Evolutionary conservation across 192 early-diverging fungal genomes (phyloP), one percentile per base, ranked within the genome.

Genomic region (Martensiomyces pterosporus): DNA sequence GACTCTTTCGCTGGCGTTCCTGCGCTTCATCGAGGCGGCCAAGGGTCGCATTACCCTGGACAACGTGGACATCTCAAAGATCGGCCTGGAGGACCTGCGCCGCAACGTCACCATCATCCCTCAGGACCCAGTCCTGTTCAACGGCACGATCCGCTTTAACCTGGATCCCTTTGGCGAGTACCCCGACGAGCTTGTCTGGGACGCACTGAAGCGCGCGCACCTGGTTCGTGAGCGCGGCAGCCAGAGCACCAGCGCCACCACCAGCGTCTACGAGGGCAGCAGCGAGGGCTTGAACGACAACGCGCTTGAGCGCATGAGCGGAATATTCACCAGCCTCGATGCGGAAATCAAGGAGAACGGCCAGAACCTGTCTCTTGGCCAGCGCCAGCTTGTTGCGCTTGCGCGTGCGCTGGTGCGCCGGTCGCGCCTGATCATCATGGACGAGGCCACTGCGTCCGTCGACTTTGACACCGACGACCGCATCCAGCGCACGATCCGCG

Each of bases 401-500:
- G 90, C 90, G 1, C 79, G 90, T 36, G 87, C 90, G 0, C 76
- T 91, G 48, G 64, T 92, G 17, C 79, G 85, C 27, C 71, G 79
- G 8, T 76, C 82, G 23, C 64, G 66, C 26, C 43, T 90, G 21
- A 82, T 93, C 45, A 67, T 93, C 27, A 68, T 92, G 72, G 88
- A 93, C 55, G 91, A 91, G 56, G 91, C 92, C 0, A 93, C 94
- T 0, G 92, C 88, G 2, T 82, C 79, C 12, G 89, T 93, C 2
- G 94, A 97, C 58, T 82, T 84, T 63, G 77, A 82, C 46, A 94
- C 90, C 0, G 94, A 98, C 55, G 77, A 77, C 12, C 77, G 77
- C 29, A 94, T 97, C 61, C 94, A 97, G 65, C 57, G 63, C 16
- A 91, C 92, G 0, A 93, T 98, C 45, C 85, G 90, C 24, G 55